Conservation (phyloP, 2,329 filamentous ascomycete species). For the Botrytis pseudocinerea region DNA sequence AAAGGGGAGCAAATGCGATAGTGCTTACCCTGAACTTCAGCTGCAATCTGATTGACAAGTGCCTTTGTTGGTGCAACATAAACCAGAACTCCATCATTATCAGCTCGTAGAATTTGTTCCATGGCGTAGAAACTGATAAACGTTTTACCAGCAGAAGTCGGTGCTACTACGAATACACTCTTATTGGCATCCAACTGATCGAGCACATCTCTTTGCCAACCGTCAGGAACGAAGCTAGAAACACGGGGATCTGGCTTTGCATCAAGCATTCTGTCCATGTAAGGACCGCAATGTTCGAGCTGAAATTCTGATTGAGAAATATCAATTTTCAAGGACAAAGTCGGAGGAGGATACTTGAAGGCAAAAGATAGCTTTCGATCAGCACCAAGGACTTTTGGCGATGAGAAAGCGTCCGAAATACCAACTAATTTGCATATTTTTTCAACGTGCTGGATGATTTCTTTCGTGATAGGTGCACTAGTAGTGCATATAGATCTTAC, state of each 20-base stretch:
- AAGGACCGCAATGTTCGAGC: constrained; percentile 67
- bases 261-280: constrained; percentile 73
- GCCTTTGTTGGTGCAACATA: constrained; percentile 83
- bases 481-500: constrained; percentile 44
- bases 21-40: constrained; percentile 64
- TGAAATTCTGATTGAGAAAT: constrained; percentile 61
- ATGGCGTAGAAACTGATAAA: constrained; percentile 86
- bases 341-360: constrained; percentile 44
- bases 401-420: constrained; percentile 40
- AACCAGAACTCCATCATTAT: constrained; percentile 69
- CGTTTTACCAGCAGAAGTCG: constrained; percentile 78
- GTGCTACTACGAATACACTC: constrained; percentile 73
- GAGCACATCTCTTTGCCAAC: constrained; percentile 73
- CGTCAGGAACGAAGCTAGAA: constrained; percentile 67
- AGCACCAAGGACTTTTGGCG: constrained; percentile 27
- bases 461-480: constrained; percentile 45
- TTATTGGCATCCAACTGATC: constrained; percentile 70
- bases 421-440: constrained; percentile 40
- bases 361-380: constrained; percentile 49
- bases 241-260: constrained; percentile 67
- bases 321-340: constrained; percentile 37
- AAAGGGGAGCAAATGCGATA: too few relatives aligned
- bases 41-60: constrained; percentile 79
- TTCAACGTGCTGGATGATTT: constrained; percentile 43
- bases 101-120: constrained; percentile 68